These are phyloP conservation scores for Diddensiella transvaalensis DNA, from an alignment of 805 yeast species.

Conservation along the genomic window DNA sequence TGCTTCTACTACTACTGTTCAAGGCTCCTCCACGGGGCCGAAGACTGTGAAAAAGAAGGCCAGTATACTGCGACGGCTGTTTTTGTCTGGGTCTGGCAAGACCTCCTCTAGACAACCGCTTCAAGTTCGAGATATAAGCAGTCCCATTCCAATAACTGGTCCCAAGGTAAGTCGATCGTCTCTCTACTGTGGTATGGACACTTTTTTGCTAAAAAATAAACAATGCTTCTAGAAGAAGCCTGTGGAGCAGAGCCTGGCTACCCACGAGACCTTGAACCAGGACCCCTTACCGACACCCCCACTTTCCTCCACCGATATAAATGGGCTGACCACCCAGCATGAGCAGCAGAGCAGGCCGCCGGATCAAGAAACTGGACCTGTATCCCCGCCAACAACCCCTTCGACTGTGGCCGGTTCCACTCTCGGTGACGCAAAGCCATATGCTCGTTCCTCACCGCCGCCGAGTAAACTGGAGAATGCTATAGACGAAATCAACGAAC, in stretches of 20 bases:
- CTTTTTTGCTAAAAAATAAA: too few species aligned
- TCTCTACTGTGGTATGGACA: too few species aligned
- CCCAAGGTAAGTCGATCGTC: background rate
- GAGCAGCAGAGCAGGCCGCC: background rate
- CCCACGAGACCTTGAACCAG: background rate
- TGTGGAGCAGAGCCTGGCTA: too few species aligned
- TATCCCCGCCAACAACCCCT: background rate
- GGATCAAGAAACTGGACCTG: background rate
- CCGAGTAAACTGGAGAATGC: background rate
- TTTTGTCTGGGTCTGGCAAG: conserved; percentile 8
- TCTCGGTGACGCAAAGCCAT: too few species aligned
- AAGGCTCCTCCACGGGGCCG: too few species aligned
- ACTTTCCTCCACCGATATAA: background rate
- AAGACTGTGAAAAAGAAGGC: conserved; percentile 12
- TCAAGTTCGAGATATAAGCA: background rate
- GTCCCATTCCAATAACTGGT: background rate
- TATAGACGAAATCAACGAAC: background rate
- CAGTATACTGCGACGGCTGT: conserved; percentile 15
- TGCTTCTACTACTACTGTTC: too few species aligned
- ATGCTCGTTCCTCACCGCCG: too few species aligned
- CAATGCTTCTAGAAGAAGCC: too few species aligned
- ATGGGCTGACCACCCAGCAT: background rate
- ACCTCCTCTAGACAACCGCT: background rate
- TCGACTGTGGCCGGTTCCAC: background rate
- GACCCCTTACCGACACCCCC: background rate